Evolutionary conservation across 2,329 filamentous ascomycete species (phyloP), one percentile per base, ranked within the genome.

Genomic region (Zelopaecilomyces penicillatus): DNA sequence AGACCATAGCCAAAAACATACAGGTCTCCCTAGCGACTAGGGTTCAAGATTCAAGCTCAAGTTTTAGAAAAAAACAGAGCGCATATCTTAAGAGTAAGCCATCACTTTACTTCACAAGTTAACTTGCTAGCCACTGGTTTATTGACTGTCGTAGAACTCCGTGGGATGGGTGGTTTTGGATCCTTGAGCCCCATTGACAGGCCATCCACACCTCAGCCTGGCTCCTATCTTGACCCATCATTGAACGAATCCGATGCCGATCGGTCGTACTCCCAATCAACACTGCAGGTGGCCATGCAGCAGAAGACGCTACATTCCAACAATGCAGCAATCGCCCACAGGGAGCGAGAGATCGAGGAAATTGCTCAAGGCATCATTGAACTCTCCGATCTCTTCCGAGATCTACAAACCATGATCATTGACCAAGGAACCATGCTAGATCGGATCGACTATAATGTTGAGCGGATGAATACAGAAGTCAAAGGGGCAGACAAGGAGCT

Each of bases 321-420:
- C 59, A 91, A 97, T 60, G 74, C 82, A 3, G 80, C 80, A 33
- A 97, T 98, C 55, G 79, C 83, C 49, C 93, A 97, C 63, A 86
- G 93, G 51, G 93, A 98, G 66, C 83, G 86, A 35, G 93, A 97
- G 65, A 98, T 98, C 57, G 94, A 95, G 60, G 90, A 96, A 56
- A 98, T 98, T 51, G 93, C 93, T 2, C 90, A 96, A 62, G 91
- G 93, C 46, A 97, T 98, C 65, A 97, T 98, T 58, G 91, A 97
- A 61, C 73, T 98, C 6, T 87, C 91, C 4, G 93, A 96, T 62
- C 87, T 98, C 41, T 98, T 98, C 70, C 87, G 94, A 50, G 93
- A 98, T 58, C 71, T 98, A 30, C 93, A 98, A 65, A 83, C 76
- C 39, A 97, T 98, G 90, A 88, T 94, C 55, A 90, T 95, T 53